Conservation (phyloP, 768 basidiomycete species). For the Termitomyces sp. region DNA sequence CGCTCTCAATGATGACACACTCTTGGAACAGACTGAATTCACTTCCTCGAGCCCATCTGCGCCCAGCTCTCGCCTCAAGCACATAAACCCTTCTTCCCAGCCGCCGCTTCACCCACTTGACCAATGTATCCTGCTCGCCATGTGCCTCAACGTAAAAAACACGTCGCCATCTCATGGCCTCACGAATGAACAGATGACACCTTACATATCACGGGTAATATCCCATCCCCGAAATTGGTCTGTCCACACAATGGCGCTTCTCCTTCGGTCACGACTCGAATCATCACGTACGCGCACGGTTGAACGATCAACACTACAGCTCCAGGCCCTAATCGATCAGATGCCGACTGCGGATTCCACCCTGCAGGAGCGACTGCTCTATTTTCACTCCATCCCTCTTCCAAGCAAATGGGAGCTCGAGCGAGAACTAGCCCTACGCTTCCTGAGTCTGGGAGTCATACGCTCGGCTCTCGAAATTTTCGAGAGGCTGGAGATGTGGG, state of each 20-base stretch:
- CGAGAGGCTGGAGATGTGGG: constrained; percentile 97
- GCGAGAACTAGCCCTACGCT: constrained; percentile 80
- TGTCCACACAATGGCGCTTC: constrained; percentile 92
- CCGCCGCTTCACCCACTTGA: constrained; percentile 89
- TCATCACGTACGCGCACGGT: constrained; percentile 85
- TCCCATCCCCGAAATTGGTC: constrained; percentile 93
- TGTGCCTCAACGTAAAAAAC: constrained; percentile 88
- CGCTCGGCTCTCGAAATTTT: constrained; percentile 92
- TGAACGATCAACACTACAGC: constrained; percentile 87
- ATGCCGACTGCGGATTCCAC: constrained; percentile 86
- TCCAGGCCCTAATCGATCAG: constrained; percentile 94
- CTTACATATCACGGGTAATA: constrained; percentile 88
- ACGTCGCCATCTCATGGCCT: constrained; percentile 87
- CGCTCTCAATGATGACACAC: constrained; percentile 89
- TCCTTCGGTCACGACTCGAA: constrained; percentile 90
- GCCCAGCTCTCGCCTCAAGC: constrained; percentile 44
- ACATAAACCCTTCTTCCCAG: constrained; percentile 80
- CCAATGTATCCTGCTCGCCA: constrained; percentile 85
- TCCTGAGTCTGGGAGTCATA: constrained; percentile 80
- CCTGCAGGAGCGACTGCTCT: constrained; percentile 68
- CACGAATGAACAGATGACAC: constrained; percentile 87
- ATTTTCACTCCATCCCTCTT: constrained; percentile 75
- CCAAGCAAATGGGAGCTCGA: constrained; percentile 95
- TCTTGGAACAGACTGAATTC: constrained; percentile 91
- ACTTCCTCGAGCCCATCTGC: constrained; percentile 62